Percentiles rank a stretch among this genome's conserved stretches.
These are phyloP conservation scores for Vararia minispora DNA, from an alignment of 768 basidiomycete species.

Conservation along the genomic window DNA sequence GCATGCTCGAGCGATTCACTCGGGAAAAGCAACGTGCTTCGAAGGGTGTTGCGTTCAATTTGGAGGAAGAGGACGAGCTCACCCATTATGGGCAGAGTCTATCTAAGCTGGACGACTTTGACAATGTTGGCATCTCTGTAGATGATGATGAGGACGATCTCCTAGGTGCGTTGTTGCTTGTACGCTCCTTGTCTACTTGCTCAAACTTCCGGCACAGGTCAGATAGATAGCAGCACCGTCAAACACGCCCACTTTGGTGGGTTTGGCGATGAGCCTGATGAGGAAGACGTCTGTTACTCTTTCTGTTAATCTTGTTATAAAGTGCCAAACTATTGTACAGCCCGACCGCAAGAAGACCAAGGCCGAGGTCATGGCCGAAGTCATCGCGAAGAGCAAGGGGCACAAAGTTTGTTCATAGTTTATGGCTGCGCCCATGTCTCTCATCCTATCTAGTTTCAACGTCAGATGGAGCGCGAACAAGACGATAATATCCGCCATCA, in stretches of 20 bases:
- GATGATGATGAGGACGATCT: constrained; percentile 48
- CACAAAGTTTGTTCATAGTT: constrained; percentile 56
- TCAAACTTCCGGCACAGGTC: constrained; percentile 31
- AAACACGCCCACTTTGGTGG: constrained; percentile 75
- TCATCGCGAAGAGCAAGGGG: constrained; percentile 93
- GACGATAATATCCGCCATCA: constrained; percentile 80
- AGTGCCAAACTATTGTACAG: constrained; percentile 25
- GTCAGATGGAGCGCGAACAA: constrained; percentile 83
- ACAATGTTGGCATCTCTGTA: constrained; percentile 50
- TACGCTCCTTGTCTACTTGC: no score
- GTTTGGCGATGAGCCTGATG: constrained; percentile 61
- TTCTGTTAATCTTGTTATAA: background rate
- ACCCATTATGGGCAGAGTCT: constrained; percentile 88
- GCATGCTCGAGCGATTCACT: constrained; percentile 95
- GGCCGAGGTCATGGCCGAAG: constrained; percentile 95
- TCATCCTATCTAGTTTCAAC: constrained; percentile 41
- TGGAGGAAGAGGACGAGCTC: constrained; percentile 86
- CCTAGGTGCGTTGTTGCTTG: constrained; percentile 25
- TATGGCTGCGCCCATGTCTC: background rate
- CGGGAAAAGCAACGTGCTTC: constrained; percentile 73
- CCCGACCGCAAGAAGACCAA: constrained; percentile 82
- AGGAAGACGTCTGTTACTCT: constrained; percentile 26
- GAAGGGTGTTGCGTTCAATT: constrained; percentile 72
- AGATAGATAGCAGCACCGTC: constrained; percentile 59
- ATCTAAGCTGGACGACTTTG: constrained; percentile 78